Conservation (phyloP, 1,139 yeast genomes). For the Sugiyamaella grinbergsii region DNA sequence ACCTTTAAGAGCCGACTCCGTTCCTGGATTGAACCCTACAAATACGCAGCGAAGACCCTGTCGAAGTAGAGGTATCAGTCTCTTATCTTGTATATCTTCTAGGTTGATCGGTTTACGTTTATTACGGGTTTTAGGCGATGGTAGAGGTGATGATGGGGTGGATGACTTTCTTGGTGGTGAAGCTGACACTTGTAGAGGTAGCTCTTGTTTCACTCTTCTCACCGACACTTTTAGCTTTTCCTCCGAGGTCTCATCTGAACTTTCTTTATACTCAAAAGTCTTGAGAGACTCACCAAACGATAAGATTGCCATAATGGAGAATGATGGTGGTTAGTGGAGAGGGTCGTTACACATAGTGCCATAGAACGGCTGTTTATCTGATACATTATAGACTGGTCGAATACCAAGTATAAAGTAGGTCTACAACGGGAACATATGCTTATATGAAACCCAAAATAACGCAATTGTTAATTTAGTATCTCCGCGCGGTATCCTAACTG, state of each 20-base stretch:
- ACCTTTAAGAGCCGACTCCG: conserved; percentile 61
- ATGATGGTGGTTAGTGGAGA: too few species aligned
- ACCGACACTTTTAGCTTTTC: neutral
- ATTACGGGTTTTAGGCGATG: neutral
- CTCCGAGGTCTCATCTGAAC: neutral
- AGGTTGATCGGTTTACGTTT: conserved; percentile 12
- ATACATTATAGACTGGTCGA: too few species aligned
- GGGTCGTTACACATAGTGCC: too few species aligned
- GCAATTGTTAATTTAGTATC: too few species aligned
- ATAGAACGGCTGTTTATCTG: too few species aligned
- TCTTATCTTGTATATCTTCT: conserved; percentile 23
- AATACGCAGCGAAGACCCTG: conserved; percentile 51
- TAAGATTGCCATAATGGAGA: conserved; percentile 13
- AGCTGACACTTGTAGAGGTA: neutral
- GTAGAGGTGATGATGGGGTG: neutral
- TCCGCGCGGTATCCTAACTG: too few species aligned
- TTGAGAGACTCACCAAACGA: conserved; percentile 25
- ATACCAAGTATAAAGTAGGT: too few species aligned
- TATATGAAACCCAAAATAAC: too few species aligned
- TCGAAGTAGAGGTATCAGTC: conserved; percentile 45
- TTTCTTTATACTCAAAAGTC: conserved; percentile 20
- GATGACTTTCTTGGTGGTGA: neutral
- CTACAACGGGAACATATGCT: too few species aligned
- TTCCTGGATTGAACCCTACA: conserved; percentile 76
- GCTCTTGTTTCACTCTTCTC: neutral